Conservation (phyloP, 441 rosid species). For the Mallotus repandus region DNA sequence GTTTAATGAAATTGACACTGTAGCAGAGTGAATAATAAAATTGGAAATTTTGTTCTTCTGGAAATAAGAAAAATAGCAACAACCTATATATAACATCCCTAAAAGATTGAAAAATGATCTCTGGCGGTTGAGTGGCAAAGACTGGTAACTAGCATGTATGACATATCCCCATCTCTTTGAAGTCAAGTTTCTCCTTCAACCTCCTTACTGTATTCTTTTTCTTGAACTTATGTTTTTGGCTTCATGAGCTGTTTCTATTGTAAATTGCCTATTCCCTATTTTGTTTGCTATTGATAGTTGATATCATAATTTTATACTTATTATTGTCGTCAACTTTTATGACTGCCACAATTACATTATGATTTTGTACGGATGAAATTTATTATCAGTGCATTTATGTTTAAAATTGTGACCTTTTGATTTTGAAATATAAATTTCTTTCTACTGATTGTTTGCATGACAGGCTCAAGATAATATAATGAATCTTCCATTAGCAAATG, state of each 20-base stretch:
- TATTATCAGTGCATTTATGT: neutral
- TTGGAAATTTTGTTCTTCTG: neutral
- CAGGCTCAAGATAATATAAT: conserved; percentile 87
- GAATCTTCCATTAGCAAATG: conserved; percentile 84
- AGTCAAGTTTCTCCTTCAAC: neutral
- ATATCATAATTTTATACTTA: neutral
- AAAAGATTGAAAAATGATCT: no score
- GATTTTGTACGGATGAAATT: neutral
- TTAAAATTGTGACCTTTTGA: neutral
- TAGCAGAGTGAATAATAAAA: neutral
- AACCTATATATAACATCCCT: no score
- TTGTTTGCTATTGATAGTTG: neutral
- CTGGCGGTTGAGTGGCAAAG: neutral
- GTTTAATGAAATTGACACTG: neutral
- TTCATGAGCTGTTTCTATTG: neutral
- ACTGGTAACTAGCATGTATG: neutral
- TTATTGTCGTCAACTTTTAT: no score
- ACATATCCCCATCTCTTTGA: neutral
- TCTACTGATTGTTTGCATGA: conserved; percentile 19
- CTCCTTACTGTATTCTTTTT: no score
- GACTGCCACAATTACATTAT: no score
- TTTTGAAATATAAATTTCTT: conserved; percentile 4
- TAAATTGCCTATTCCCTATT: neutral
- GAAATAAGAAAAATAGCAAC: neutral
- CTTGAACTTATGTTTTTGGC: neutral